Conservation (phyloP, 495 filamentous ascomycete species). For the Halenospora varia region DNA sequence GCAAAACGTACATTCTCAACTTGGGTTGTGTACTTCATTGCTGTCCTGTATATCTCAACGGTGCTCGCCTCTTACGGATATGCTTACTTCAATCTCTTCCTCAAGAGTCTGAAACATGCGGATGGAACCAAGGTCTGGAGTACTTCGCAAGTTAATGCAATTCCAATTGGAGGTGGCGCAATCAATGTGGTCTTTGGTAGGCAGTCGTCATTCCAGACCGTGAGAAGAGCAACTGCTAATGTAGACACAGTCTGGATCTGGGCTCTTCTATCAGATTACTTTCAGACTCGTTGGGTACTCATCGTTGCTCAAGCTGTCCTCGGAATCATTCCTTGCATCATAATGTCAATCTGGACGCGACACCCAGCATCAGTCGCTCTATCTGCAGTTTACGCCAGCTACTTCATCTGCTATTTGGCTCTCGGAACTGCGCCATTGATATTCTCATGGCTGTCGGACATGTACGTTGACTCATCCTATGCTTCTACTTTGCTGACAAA, state of each 20-base stretch:
- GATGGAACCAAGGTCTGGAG: constrained; percentile 34
- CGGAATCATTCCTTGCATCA: constrained; percentile 34
- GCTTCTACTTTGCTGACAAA: background rate
- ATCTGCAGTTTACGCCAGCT: constrained; percentile 33
- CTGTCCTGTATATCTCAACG: constrained; percentile 32
- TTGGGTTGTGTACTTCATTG: constrained; percentile 35
- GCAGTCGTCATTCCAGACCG: background rate
- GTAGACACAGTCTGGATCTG: constrained; percentile 31
- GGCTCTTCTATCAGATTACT: constrained; percentile 34
- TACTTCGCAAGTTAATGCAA: constrained; percentile 33
- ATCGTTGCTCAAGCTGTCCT: constrained; percentile 34
- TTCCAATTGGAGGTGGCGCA: constrained; percentile 34
- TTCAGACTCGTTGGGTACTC: constrained; percentile 34
- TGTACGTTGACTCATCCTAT: constrained; percentile 20
- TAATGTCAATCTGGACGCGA: constrained; percentile 36
- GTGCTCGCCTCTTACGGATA: constrained; percentile 36
- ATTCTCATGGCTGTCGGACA: constrained; percentile 36
- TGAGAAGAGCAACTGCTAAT: background rate
- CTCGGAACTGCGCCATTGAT: constrained; percentile 37
- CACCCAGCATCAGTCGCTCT: constrained; percentile 28
- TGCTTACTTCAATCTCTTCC: constrained; percentile 37
- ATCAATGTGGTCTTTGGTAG: constrained; percentile 30
- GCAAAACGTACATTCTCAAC: constrained; percentile 31
- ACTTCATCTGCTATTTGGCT: constrained; percentile 35
- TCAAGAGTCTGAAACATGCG: constrained; percentile 30